Evolutionary conservation across 2,329 filamentous ascomycete genomes (phyloP), one percentile per base, ranked within the genome.

Genomic region (Ophiostoma sp.): DNA sequence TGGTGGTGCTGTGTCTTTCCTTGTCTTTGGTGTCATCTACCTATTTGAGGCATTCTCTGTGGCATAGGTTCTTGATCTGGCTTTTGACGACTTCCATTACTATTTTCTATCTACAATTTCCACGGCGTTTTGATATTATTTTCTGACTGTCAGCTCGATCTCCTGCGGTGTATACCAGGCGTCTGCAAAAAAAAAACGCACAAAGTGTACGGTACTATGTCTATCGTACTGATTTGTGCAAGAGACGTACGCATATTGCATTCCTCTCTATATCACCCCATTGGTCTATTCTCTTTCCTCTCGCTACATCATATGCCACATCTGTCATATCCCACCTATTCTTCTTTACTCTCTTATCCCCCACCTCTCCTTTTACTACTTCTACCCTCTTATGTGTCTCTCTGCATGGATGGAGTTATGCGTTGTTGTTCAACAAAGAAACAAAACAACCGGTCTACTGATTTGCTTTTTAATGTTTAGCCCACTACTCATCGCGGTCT

Each of bases 21-120:
- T 98, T 67, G 80, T 93, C 39, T 99, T 99, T 78, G 94, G 93
- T 72, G 80, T 97, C 75, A 94, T 99, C 75, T 99, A 99, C 80
- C 81, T 96, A 52, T 83, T 94, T 72, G 94, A 98, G 80, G 90
- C 90, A 17, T 81, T 94, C 76, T 88, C 87, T 76, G 54, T 68
- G 76, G 44, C 71, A 68, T 74, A 65, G 60, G 17, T 3, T 35
- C 20, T 20, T 2, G 35, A 7, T 17, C 33, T 11, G 23, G 10
- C 27, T 35, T 35, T 48, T 52, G 27, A 62, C 57, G 23, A 35
- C 27, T 31, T 62, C 31, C 27, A 62, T 62, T 35, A 36, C 33
- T 23, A 20, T 33, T 52, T 69, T 33, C 8, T 23, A 36, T 62
- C 5, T 48, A 23, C n/a, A 39, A 36, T 57, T 69, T 8, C 4